Evolutionary conservation across 2,329 filamentous ascomycete species (phyloP), one percentile per base, ranked within the genome.

Genomic region (Magnaporthiopsis poae): DNA sequence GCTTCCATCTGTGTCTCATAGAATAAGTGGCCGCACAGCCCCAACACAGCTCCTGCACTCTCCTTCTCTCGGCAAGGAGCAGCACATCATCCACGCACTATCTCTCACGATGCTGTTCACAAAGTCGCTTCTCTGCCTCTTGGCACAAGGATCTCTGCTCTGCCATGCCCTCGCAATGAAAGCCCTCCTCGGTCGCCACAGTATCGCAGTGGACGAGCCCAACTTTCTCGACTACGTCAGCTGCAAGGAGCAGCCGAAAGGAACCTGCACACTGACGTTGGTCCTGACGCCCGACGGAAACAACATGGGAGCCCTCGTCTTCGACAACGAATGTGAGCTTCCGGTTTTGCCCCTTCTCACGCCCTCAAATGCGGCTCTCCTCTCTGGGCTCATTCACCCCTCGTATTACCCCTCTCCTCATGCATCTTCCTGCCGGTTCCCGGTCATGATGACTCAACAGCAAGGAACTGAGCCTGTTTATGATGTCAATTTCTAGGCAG

Each of bases 141-240:
- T 56, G 12, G 39, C 62, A 27, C 25, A 25, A 3, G 56, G 25
- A n/a, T 21, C 62, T 25, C 5, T 56, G 9, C 9, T 63, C 12
- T 25, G 39, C 62, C 27, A 46, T 46, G 36, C 29, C 3, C 13
- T 9, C 11, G 27, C 27, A 25, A 31, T 31, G n/a, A 52, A 25
- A 2, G 21, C 11, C 39, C 36, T 15, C 33, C 5, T 33, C 36
- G 13, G n/a, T 21, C 39, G 35, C 39, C 18, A 21, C 25, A 52
- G 7, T 25, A 63, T 52, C 39, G 27, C 13, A 13, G 27, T 46
- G 25, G 46, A 65, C n/a, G 46, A 65, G 21, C 63, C 63, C 29
- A 65, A 65, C 12, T 65, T 65, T 11, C 46, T 65, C 8, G 63
- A 65, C 52, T 65, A 65, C 29, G 46, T 65, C 21, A 60, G 33